A percentile compares a stretch with the other conserved stretches of the same genome.
These are phyloP conservation scores for Leccinellum albellum DNA, from an alignment of 768 basidiomycete species.

Conservation along the genomic window DNA sequence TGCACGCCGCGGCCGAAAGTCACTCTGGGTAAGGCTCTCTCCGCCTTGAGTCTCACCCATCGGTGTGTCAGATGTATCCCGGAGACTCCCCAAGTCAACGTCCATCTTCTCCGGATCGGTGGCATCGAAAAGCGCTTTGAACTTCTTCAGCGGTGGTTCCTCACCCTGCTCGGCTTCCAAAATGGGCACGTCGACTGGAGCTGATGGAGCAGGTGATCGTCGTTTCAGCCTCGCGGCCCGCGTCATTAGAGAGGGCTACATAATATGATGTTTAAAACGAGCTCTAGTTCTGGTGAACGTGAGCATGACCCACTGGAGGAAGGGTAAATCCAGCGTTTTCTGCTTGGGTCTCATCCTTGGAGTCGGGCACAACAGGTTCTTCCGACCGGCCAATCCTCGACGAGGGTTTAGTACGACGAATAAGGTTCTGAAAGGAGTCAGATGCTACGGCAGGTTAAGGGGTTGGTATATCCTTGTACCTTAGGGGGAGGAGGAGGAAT, in stretches of 20 bases:
- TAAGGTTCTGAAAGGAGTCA: constrained; percentile 18
- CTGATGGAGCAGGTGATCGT: constrained; percentile 38
- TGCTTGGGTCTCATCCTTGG: constrained; percentile 10
- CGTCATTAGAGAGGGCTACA: constrained; percentile 39
- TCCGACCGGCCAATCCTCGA: constrained; percentile 13
- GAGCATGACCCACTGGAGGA: constrained; percentile 23
- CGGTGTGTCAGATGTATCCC: constrained; percentile 7
- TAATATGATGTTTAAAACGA: neutral
- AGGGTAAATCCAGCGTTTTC: constrained; percentile 12
- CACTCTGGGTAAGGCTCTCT: constrained; percentile 30
- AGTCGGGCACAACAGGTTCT: neutral
- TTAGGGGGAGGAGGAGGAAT: constrained; percentile 26
- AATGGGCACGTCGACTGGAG: constrained; percentile 16
- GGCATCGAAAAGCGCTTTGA: constrained; percentile 67
- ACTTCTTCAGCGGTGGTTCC: constrained; percentile 66
- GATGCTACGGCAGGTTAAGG: neutral
- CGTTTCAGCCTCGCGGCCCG: constrained; percentile 51
- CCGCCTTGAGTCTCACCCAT: constrained; percentile 11
- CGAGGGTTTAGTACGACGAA: constrained; percentile 18
- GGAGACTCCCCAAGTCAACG: constrained; percentile 19
- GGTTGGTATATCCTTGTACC: neutral
- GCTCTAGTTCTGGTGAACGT: neutral
- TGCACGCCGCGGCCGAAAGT: constrained; percentile 6
- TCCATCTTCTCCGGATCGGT: constrained; percentile 47
- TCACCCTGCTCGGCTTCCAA: constrained; percentile 12